A percentile compares a stretch with the other conserved stretches of the same genome.
phyloP scores from a whole-genome alignment of 2,329 filamentous ascomycete genomes.

The Cercospora berteroae region DNA sequence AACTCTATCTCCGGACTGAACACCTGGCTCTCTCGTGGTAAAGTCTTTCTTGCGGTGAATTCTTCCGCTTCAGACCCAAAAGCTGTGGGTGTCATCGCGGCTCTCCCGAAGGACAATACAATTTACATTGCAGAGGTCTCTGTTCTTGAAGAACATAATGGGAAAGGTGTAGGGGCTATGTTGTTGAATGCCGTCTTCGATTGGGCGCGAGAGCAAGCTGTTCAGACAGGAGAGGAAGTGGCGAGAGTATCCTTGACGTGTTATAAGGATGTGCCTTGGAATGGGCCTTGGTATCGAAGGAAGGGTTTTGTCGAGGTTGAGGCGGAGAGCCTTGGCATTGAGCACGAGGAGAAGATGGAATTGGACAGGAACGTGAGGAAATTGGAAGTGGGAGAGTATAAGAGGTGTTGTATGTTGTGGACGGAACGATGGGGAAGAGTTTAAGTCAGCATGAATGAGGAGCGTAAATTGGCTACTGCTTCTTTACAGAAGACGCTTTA shows the following conservation, averaged over 20 bases:
- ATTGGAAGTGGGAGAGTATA: slow-evolving; percentile 10
- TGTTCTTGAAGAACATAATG: slow-evolving; percentile 9
- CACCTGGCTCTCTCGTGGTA: slow-evolving; percentile 15
- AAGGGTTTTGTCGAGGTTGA: slow-evolving; percentile 19
- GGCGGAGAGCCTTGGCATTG: slow-evolving; percentile 11
- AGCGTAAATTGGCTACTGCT: background rate
- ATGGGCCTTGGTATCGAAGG: slow-evolving; percentile 22
- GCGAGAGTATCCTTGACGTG: slow-evolving; percentile 16
- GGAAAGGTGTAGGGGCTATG: slow-evolving; percentile 14
- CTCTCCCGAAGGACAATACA: slow-evolving; percentile 9
- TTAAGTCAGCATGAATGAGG: background rate
- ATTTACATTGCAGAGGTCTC: slow-evolving; percentile 18
- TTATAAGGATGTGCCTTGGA: slow-evolving; percentile 24
- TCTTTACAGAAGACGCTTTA: background rate
- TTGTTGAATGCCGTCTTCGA: slow-evolving; percentile 16
- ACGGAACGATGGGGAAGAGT: slow-evolving; percentile 1
- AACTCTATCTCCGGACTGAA: background rate
- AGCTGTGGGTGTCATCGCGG: slow-evolving; percentile 14
- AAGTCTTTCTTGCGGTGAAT: slow-evolving; percentile 12
- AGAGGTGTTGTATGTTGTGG: slow-evolving; percentile 23
- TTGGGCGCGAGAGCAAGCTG: slow-evolving; percentile 11
- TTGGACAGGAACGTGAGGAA: slow-evolving; percentile 13
- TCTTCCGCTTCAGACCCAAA: background rate
- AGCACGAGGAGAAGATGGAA: slow-evolving; percentile 21
- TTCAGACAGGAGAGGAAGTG: background rate